A percentile compares a stretch with the other conserved stretches of the same genome.
These are phyloP conservation scores for Avena sativa DNA, from an alignment of 176 grass and related monocot genomes.

Conservation along the genomic window DNA sequence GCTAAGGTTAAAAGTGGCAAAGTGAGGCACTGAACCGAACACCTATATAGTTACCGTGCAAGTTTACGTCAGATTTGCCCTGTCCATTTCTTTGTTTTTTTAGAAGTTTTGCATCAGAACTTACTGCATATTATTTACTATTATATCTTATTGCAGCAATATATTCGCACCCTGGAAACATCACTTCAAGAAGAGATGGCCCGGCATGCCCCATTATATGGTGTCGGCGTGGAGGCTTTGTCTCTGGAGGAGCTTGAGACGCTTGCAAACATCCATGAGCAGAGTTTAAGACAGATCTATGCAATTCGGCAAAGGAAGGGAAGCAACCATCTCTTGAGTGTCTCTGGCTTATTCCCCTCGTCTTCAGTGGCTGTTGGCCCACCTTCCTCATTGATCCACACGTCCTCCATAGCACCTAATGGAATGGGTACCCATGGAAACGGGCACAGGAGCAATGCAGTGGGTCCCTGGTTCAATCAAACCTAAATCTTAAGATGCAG, in stretches of 20 bases:
- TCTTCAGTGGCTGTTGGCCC: conserved; percentile 57
- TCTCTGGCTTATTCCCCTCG: conserved; percentile 63
- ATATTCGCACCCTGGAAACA: conserved; percentile 81
- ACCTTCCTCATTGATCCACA: conserved; percentile 66
- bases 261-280: conserved; percentile 81
- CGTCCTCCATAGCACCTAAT: conserved; percentile 66
- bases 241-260: conserved; percentile 80
- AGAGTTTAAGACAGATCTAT: conserved; percentile 75
- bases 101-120: conserved; percentile 14
- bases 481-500: conserved; percentile 45
- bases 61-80: conserved; percentile 7
- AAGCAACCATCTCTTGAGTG: conserved; percentile 58
- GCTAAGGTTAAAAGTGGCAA: not conserved
- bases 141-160: conserved; percentile 76
- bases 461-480: conserved; percentile 65
- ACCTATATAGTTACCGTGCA: conserved; percentile 28
- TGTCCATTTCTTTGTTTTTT: not conserved
- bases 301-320: conserved; percentile 70
- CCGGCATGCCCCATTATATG: conserved; percentile 84
- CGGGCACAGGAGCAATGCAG: conserved; percentile 53
- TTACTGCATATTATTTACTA: conserved; percentile 27
- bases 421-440: conserved; percentile 67
- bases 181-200: conserved; percentile 95
- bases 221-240: conserved; percentile 74
- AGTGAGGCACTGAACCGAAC: not conserved